Evolutionary conservation across 2,329 filamentous ascomycete species (phyloP).

Genomic region (Nigrospora sphaerica): DNA sequence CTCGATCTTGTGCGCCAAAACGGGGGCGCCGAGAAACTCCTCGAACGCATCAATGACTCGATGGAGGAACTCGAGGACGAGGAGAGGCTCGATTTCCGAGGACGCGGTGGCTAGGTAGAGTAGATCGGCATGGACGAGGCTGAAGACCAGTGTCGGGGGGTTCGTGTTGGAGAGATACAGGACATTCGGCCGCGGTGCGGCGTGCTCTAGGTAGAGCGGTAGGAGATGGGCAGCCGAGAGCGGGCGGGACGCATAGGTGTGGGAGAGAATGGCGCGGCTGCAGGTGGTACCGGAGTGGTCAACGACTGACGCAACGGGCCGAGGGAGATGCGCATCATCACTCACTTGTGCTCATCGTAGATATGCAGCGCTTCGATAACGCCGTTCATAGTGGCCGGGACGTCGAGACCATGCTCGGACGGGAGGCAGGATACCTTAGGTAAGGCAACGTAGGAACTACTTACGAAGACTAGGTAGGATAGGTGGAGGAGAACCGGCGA

Average conservation of each 20-base stretch:
- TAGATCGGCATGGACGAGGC: conserved; percentile 77
- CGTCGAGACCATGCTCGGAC: conserved; percentile 16
- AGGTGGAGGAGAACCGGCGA: too few species aligned
- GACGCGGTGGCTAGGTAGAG: conserved; percentile 82
- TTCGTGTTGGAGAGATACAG: conserved; percentile 77
- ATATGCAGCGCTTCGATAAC: conserved; percentile 94
- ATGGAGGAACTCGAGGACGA: conserved; percentile 91
- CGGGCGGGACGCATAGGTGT: conserved; percentile 79
- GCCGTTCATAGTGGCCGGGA: conserved; percentile 58
- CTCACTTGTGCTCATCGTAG: conserved; percentile 90
- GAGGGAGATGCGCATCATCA: conserved; percentile 5
- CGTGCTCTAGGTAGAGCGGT: conserved; percentile 79
- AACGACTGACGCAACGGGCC: conserved; percentile 10
- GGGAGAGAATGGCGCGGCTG: conserved; percentile 79
- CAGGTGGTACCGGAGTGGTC: conserved; percentile 3
- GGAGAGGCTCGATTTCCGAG: conserved; percentile 78
- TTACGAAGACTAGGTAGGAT: too few species aligned
- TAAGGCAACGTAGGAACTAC: too few species aligned
- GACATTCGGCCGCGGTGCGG: conserved; percentile 73
- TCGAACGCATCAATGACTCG: conserved; percentile 87
- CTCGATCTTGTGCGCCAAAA: conserved; percentile 82
- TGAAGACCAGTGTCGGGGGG: conserved; percentile 84
- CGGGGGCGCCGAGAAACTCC: conserved; percentile 84
- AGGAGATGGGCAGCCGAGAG: conserved; percentile 70
- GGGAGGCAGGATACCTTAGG: too few species aligned